Evolutionary conservation across 1,284 basidiomycete species (phyloP).

Genomic region (Porogramme epimiltina): DNA sequence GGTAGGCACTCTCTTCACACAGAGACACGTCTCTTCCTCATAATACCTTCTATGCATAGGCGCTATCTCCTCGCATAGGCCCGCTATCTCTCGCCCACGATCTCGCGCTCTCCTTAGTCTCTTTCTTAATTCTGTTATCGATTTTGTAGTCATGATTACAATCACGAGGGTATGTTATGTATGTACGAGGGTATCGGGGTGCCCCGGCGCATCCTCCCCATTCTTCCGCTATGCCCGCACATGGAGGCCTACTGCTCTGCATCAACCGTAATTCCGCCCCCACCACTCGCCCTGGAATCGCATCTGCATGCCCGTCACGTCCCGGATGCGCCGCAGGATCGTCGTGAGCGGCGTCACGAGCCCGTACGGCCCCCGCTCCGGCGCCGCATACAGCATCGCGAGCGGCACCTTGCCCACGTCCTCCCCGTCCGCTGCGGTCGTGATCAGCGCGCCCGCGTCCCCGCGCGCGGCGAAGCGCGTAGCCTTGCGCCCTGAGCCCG

Average conservation of each 20-base stretch:
- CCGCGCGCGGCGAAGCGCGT: slow-evolving; percentile 19
- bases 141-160: not conserved
- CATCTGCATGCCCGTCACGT: slow-evolving; percentile 22
- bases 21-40: too few relatives aligned
- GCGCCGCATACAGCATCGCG: slow-evolving; percentile 19
- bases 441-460: slow-evolving; percentile 21
- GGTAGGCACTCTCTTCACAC: too few relatives aligned
- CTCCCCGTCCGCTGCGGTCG: slow-evolving; percentile 5
- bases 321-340: slow-evolving; percentile 17
- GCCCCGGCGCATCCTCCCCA: not conserved
- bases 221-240: too few relatives aligned
- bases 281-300: slow-evolving; percentile 21
- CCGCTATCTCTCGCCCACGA: too few relatives aligned
- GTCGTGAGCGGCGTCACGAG: slow-evolving; percentile 23
- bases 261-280: slow-evolving; percentile 8
- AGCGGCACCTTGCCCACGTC: slow-evolving; percentile 9
- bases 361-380: slow-evolving; percentile 23
- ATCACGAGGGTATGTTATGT: not conserved
- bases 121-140: too few relatives aligned
- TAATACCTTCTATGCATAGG: too few relatives aligned
- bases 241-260: not conserved
- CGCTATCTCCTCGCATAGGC: too few relatives aligned
- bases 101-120: too few relatives aligned
- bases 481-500: not conserved
- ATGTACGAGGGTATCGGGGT: not conserved